phyloP scores from a whole-genome alignment of 2,329 filamentous ascomycete genomes.

The Chalaropsis thielavioides region DNA sequence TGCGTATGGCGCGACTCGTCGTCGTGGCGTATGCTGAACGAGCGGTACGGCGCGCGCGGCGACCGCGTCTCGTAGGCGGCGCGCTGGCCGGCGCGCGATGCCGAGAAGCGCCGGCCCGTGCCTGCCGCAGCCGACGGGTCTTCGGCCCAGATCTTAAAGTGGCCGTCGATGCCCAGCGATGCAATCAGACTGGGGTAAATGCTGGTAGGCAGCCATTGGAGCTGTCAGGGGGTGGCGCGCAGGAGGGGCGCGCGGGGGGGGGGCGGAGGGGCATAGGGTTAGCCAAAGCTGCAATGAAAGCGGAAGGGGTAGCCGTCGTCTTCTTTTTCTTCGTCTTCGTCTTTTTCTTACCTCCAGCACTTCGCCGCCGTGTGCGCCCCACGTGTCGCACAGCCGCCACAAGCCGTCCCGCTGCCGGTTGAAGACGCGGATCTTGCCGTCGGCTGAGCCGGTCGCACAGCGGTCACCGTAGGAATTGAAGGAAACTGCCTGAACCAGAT shows the following conservation, averaged over 20 bases:
- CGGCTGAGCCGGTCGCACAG: constrained; percentile 79
- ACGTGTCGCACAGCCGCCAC: constrained; percentile 74
- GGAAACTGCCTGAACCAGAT: constrained; percentile 69
- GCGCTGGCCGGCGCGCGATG: constrained; percentile 30
- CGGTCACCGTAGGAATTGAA: constrained; percentile 90
- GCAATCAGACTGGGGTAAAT: constrained; percentile 75
- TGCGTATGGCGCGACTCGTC: constrained; percentile 69
- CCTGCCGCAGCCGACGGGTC: constrained; percentile 55
- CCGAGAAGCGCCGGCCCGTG: constrained; percentile 68
- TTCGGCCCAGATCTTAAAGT: constrained; percentile 86
- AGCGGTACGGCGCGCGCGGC: constrained; percentile 52
- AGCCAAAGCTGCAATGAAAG: background rate
- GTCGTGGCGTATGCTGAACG: constrained; percentile 71
- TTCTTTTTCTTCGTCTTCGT: too few relatives aligned
- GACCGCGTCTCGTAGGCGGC: constrained; percentile 41
- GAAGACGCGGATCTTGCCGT: constrained; percentile 87
- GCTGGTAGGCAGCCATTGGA: constrained; percentile 86
- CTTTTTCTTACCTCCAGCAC: constrained; percentile 56
- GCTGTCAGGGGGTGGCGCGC: constrained; percentile 32
- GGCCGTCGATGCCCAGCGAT: constrained; percentile 73
- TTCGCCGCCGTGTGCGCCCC: constrained; percentile 81
- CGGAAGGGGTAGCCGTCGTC: background rate
- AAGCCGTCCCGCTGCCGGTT: constrained; percentile 62
- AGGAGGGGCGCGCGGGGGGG: constrained; percentile 5
- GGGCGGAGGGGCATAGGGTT: constrained; percentile 12